Evolutionary conservation across 108 stramenopile genomes (phyloP).

Genomic region (Hondaea fermentalgiana): DNA sequence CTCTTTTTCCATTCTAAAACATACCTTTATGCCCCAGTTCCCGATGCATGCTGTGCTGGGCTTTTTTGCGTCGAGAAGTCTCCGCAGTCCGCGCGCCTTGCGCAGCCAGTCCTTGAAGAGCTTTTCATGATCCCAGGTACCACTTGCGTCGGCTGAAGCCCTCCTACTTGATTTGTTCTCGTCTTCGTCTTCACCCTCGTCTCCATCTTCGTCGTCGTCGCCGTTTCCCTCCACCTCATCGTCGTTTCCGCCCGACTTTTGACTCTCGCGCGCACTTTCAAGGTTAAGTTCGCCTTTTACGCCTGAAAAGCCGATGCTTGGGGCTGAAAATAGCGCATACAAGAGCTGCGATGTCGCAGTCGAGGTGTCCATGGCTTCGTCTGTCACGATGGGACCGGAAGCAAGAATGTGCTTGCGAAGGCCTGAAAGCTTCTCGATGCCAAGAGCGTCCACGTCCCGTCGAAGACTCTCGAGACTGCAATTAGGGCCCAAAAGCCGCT

Average conservation of each 20-base stretch:
- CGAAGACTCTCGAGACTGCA: neutral
- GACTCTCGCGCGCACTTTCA: too few species aligned
- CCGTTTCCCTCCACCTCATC: too few species aligned
- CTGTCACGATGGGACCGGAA: neutral
- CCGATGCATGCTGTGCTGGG: constrained; percentile 5
- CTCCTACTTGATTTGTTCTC: neutral
- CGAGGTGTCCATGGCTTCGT: neutral
- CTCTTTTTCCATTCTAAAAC: neutral
- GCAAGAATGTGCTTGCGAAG: neutral
- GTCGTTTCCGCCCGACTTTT: too few species aligned
- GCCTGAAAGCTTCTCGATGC: neutral
- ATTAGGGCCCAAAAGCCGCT: neutral
- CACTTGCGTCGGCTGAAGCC: neutral
- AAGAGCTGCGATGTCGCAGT: neutral
- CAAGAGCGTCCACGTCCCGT: neutral
- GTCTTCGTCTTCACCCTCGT: neutral
- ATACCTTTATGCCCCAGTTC: neutral
- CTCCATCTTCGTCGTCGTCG: neutral
- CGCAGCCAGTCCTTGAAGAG: neutral
- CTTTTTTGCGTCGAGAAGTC: neutral
- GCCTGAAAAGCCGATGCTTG: neutral
- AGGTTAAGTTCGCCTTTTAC: too few species aligned
- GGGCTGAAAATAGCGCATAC: neutral
- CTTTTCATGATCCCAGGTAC: neutral
- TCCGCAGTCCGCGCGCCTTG: neutral